phyloP scores from a whole-genome alignment of 176 grass and related monocot genomes.

The Aegilops sharonensis region DNA sequence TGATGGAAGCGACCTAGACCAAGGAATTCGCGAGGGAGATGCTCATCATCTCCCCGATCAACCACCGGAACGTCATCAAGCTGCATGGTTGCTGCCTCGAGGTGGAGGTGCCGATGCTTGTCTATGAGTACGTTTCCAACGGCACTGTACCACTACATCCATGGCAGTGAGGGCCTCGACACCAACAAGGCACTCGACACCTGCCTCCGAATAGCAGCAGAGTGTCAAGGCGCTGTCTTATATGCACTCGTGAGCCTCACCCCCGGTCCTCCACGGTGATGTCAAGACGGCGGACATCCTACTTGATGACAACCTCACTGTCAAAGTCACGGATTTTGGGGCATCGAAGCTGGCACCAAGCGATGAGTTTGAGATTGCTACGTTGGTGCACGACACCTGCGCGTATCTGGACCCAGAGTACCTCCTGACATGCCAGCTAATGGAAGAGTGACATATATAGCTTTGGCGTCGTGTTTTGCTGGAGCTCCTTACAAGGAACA shows the following conservation, averaged over 20 bases:
- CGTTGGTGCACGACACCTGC: constrained; percentile 53
- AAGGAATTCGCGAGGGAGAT: too few relatives aligned
- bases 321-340: constrained; percentile 48
- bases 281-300: constrained; percentile 47
- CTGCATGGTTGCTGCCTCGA: constrained; percentile 25
- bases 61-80: too few relatives aligned
- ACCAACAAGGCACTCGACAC: neutral
- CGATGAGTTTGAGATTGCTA: constrained; percentile 32
- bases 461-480: constrained; percentile 56
- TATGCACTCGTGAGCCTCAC: constrained; percentile 43
- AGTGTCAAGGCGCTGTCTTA: constrained; percentile 37
- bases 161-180: neutral
- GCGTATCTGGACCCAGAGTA: constrained; percentile 65
- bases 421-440: constrained; percentile 41
- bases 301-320: constrained; percentile 24
- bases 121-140: constrained; percentile 47
- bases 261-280: constrained; percentile 38
- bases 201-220: constrained; percentile 32
- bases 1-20: too few relatives aligned
- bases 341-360: constrained; percentile 24
- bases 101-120: constrained; percentile 44
- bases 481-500: constrained; percentile 55
- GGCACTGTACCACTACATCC: constrained; percentile 46
- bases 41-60: too few relatives aligned
- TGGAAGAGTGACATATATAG: constrained; percentile 59